A percentile compares a stretch with the other conserved stretches of the same genome.
Conservation (phyloP, 2,329 filamentous ascomycete genomes). For the Ceratocystiopsis sp. region DNA sequence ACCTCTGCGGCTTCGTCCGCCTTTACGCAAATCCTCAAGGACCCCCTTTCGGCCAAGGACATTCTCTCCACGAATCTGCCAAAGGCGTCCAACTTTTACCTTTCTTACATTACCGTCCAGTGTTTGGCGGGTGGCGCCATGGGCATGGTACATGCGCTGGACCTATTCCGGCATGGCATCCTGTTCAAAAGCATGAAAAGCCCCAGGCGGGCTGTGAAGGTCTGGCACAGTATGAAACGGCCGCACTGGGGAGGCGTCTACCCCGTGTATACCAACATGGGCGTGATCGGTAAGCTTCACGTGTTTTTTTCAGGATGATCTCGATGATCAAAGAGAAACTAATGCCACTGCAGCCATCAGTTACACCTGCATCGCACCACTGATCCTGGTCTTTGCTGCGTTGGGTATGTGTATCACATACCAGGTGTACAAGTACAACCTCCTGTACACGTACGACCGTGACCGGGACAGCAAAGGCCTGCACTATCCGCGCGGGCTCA, state of each 20-base stretch:
- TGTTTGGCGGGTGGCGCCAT: conserved; percentile 61
- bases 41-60: conserved; percentile 37
- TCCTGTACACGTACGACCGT: conserved; percentile 65
- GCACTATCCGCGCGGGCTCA: conserved; percentile 72
- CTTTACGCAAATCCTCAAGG: conserved; percentile 34
- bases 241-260: conserved; percentile 65
- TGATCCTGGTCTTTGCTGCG: conserved; percentile 66
- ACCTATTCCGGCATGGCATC: conserved; percentile 26
- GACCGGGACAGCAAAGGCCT: conserved; percentile 77
- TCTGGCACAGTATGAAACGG: conserved; percentile 51
- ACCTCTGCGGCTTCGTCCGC: conserved; percentile 54
- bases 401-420: conserved; percentile 67
- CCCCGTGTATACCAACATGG: conserved; percentile 58
- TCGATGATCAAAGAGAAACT: too few relatives aligned
- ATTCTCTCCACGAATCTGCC: conserved; percentile 50
- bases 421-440: conserved; percentile 70
- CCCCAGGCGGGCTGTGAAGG: conserved; percentile 62
- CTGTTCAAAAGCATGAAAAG: conserved; percentile 59
- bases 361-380: conserved; percentile 69
- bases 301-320: background rate
- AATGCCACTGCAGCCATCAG: conserved; percentile 35
- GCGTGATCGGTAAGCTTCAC: conserved; percentile 43
- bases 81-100: conserved; percentile 60
- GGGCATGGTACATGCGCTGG: conserved; percentile 55
- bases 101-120: conserved; percentile 75